Base-by-base conservation (phyloP, 768 basidiomycete genomes). In the Xerocomellus dryophilus region DNA sequence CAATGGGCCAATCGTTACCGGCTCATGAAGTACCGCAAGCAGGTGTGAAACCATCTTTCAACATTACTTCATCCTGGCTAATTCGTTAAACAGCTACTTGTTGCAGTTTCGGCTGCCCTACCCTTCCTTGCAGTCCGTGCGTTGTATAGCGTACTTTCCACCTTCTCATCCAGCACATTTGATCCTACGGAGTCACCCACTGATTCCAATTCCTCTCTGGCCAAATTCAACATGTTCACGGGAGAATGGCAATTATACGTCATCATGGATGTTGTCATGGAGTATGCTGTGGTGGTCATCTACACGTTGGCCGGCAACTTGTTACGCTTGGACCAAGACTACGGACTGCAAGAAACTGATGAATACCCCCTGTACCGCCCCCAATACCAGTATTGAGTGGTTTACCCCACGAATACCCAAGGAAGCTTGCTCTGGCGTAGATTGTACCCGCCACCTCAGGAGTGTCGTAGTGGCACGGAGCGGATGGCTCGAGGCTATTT, bases 241-340 rank as follows among this genome's bases (percentile, higher is more conserved):
- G 84, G 85, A 29, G 68, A 77, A 54, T 86, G 81, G 83, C 67
- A 78, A 45, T 60, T 81, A 58, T 88, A 77, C 64, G 74, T 87
- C 29, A 67, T 78, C 50, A 79, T 88, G 73, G 78, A 78, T 14
- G 71, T 84, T 36, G 55, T 86, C 38, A 82, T 81, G 80, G 86
- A 89, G 68, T 82, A 74, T 59, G 63, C 75, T 35, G 73, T 78
- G 14, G 74, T 75, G 44, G 53, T 73, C 35, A 72, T 85, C 47
- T 88, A 74, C 56, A 52, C 61, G 6, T 42, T 64, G 34, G 64
- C 68, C 0, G 75, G 73, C 27, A 62, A 57, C 23, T 23, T 54
- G n/a, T 32, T 69, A 15, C 69, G 57, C 29, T 51, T 73, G 50
- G 57, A 72, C 27, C 57, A 72, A 59, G 74, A 75, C 41, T 70